Percentiles rank a stretch among this genome's conserved stretches.
These are phyloP conservation scores for Polygonum aviculare DNA, from an alignment of 148 eudicot genomes.

Conservation along the genomic window DNA sequence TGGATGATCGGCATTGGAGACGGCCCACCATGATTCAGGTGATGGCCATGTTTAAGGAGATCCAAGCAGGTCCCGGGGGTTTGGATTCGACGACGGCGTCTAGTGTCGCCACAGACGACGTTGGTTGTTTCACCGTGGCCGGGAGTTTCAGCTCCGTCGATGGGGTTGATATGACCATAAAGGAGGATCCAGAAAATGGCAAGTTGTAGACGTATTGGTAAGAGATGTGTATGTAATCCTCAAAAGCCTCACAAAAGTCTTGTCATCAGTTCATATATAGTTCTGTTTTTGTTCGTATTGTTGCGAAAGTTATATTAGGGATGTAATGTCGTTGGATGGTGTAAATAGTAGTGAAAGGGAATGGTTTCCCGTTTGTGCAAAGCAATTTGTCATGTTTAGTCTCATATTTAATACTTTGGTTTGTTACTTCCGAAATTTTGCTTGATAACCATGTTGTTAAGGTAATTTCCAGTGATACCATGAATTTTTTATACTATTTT, in stretches of 20 bases:
- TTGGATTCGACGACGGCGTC: slow-evolving; percentile 22
- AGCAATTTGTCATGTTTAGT: not conserved
- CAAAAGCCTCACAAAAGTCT: not conserved
- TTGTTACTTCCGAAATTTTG: not conserved
- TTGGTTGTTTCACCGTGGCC: not conserved
- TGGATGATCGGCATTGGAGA: slow-evolving; percentile 70
- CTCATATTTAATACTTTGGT: not conserved
- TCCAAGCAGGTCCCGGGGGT: slow-evolving; percentile 71
- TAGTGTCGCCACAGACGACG: not conserved
- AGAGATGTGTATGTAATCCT: not conserved
- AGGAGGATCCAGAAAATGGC: not conserved
- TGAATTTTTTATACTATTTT: too few species aligned
- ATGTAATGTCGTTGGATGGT: not conserved
- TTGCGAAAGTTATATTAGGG: not conserved
- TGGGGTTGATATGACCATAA: not conserved
- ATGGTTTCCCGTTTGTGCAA: slow-evolving; percentile 1
- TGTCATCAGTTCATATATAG: slow-evolving; percentile 1
- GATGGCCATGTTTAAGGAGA: slow-evolving; percentile 90
- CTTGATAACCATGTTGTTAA: not conserved
- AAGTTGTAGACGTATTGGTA: not conserved
- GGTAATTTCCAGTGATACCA: too few species aligned
- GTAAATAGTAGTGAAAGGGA: slow-evolving; percentile 2
- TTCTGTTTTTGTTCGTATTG: not conserved
- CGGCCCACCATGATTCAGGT: slow-evolving; percentile 97
- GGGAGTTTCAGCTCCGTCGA: slow-evolving; percentile 1